phyloP scores from a whole-genome alignment of 75 land plant species.

The Sequoiadendron giganteum region DNA sequence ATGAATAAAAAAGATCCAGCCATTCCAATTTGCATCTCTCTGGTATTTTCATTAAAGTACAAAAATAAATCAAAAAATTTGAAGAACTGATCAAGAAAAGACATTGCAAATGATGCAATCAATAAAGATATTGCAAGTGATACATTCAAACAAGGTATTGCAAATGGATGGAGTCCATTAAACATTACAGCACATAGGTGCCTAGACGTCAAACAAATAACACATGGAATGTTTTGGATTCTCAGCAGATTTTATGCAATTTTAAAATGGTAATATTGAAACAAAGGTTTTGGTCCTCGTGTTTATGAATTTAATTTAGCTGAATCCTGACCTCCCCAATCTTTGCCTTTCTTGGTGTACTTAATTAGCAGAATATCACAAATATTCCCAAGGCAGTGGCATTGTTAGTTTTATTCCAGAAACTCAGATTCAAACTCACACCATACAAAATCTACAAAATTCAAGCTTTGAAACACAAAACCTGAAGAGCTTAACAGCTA shows the following conservation, averaged over 20 bases:
- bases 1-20: no score
- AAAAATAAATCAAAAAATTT: no score
- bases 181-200: background rate
- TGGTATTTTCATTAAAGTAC: no score
- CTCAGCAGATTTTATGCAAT: background rate
- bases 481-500: no score
- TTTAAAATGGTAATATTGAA: background rate
- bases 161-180: background rate
- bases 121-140: no score
- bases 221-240: background rate
- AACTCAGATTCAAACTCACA: background rate
- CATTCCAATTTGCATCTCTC: no score
- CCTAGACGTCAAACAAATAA: background rate
- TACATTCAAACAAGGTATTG: no score
- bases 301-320: background rate
- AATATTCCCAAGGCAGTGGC: background rate
- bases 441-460: background rate
- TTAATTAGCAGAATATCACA: no score
- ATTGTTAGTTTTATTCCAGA: background rate
- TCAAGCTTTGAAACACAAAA: background rate
- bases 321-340: background rate
- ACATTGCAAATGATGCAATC: no score
- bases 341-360: background rate
- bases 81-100: no score
- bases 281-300: background rate